Percentiles rank a stretch among this genome's conserved stretches.
Evolutionary conservation across 331 rosid genomes (phyloP).

Genomic region (Malus hybrid): DNA sequence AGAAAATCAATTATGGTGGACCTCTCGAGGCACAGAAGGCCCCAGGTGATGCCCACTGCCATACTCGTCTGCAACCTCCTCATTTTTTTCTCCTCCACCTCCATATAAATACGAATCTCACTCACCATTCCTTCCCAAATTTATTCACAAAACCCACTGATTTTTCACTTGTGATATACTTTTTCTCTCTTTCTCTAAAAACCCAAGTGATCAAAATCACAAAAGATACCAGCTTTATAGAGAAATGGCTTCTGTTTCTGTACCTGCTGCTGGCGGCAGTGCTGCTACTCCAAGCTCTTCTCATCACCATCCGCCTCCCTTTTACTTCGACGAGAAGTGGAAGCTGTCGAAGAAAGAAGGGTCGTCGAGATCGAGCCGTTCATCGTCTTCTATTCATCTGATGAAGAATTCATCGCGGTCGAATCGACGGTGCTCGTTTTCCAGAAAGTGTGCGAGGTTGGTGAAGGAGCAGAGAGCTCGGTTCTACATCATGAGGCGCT

Average conservation of each 20-base stretch:
- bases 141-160: neutral
- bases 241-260: neutral
- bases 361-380: slow-evolving; percentile 45
- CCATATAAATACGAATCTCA: slow-evolving; percentile 25
- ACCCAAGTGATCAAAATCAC: neutral
- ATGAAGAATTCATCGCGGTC: slow-evolving; percentile 41
- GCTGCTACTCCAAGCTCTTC: neutral
- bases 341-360: slow-evolving; percentile 67
- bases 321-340: slow-evolving; percentile 81
- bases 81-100: neutral
- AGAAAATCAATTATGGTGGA: slow-evolving; percentile 13
- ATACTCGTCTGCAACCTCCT: slow-evolving; percentile 9
- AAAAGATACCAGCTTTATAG: neutral
- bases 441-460: slow-evolving; percentile 69
- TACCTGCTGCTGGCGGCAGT: neutral
- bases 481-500: slow-evolving; percentile 88
- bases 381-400: slow-evolving; percentile 28
- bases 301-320: slow-evolving; percentile 30
- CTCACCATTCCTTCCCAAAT: neutral
- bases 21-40: slow-evolving; percentile 28
- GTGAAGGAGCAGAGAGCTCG: slow-evolving; percentile 94
- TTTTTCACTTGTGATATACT: neutral
- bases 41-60: slow-evolving; percentile 44
- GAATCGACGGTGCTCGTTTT: slow-evolving; percentile 56
- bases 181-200: neutral